Conservation (phyloP, 345 rosid species). For the Hirschfeldia incana region DNA sequence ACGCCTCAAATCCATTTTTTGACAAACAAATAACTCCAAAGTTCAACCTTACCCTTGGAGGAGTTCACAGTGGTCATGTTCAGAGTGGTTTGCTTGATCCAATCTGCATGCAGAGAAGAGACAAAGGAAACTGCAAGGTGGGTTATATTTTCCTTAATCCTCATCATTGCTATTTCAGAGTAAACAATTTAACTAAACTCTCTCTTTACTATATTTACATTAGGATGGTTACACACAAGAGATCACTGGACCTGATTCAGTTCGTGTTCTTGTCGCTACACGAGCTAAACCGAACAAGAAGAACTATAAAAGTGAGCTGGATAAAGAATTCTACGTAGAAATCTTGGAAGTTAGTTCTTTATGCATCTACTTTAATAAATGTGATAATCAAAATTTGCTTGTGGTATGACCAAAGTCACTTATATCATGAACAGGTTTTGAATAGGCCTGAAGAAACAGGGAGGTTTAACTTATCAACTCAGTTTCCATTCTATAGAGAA, state of each 20-base stretch:
- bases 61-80: conserved; percentile 88
- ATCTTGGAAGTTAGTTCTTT: conserved; percentile 73
- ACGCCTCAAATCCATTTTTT: conserved; percentile 83
- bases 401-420: not conserved
- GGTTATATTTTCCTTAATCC: not conserved
- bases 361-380: not conserved
- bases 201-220: not conserved
- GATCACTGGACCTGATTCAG: conserved; percentile 55
- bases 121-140: conserved; percentile 85
- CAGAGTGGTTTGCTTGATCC: conserved; percentile 72
- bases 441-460: conserved; percentile 60
- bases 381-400: not conserved
- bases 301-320: conserved; percentile 49
- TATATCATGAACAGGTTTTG: conserved; percentile 53
- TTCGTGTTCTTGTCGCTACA: conserved; percentile 75
- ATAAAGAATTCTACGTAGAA: conserved; percentile 63
- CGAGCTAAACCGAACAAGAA: conserved; percentile 62
- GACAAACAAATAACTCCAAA: conserved; percentile 54
- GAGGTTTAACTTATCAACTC: conserved; percentile 67
- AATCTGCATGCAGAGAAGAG: conserved; percentile 49
- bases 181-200: not conserved
- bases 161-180: not conserved
- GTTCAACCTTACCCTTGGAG: conserved; percentile 56
- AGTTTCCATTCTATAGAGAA: conserved; percentile 72
- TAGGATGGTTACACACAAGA: conserved; percentile 88